phyloP scores from a whole-genome alignment of 2,329 filamentous ascomycete genomes.

The Aspergillus sp. region DNA sequence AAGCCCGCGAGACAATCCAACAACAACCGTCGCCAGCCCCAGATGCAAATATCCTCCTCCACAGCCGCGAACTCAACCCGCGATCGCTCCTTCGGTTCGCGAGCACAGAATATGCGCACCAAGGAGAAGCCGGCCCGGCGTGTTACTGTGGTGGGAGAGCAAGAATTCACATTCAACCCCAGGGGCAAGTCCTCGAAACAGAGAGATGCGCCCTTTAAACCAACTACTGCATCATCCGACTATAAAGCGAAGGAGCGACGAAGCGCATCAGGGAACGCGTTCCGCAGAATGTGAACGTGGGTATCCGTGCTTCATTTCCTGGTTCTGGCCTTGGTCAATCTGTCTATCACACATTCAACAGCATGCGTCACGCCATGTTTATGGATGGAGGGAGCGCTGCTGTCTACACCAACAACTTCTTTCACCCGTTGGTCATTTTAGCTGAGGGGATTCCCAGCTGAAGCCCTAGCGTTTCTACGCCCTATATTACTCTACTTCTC shows the following conservation, averaged over 20 bases:
- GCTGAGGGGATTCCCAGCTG: background rate
- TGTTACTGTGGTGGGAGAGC: conserved; percentile 46
- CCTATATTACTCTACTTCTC: background rate
- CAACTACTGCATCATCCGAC: conserved; percentile 20
- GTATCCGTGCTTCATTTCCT: background rate
- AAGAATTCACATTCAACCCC: conserved; percentile 62
- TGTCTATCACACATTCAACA: background rate
- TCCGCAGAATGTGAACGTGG: conserved; percentile 43
- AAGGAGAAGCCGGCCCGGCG: conserved; percentile 33
- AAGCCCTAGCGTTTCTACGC: background rate
- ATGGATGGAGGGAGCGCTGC: background rate
- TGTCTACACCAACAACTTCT: background rate
- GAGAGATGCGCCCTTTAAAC: background rate
- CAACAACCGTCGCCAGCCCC: conserved; percentile 47
- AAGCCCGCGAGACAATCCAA: conserved; percentile 45
- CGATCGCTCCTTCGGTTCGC: conserved; percentile 59
- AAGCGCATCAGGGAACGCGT: conserved; percentile 51
- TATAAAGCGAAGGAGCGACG: conserved; percentile 44
- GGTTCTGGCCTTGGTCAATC: background rate
- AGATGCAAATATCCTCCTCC: conserved; percentile 60
- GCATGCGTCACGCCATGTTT: background rate
- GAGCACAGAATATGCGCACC: conserved; percentile 48
- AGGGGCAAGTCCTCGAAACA: conserved; percentile 40
- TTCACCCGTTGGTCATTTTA: background rate
- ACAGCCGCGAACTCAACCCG: conserved; percentile 43